Evolutionary conservation across 2,329 filamentous ascomycete genomes (phyloP).

Genomic region (Alternaria rosae): DNA sequence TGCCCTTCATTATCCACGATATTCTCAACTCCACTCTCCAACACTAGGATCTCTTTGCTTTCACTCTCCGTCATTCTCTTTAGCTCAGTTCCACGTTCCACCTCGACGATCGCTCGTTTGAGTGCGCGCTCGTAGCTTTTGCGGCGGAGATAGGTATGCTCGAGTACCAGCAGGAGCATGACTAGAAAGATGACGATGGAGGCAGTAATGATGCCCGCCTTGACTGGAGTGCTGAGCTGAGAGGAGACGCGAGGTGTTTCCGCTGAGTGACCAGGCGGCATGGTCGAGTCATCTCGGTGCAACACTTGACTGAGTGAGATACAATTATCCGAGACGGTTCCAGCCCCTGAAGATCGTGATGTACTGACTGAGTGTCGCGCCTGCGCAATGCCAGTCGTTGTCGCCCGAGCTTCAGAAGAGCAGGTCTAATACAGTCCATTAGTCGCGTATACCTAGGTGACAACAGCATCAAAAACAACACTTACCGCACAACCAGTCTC

Average conservation of each 20-base stretch:
- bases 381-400: background rate
- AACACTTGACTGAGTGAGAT: background rate
- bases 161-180: conserved; percentile 14
- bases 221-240: conserved; percentile 9
- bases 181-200: conserved; percentile 12
- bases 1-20: conserved; percentile 24
- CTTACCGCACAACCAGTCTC: background rate
- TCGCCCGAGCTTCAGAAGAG: background rate
- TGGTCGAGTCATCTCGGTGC: background rate
- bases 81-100: conserved; percentile 20
- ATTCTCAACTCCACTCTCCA: conserved; percentile 37
- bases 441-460: background rate
- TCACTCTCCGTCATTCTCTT: background rate
- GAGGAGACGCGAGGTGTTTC: background rate
- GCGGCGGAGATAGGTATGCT: conserved; percentile 25
- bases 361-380: background rate
- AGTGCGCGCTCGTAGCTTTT: conserved; percentile 26
- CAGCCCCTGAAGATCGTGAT: background rate
- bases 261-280: background rate
- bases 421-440: background rate
- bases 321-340: background rate
- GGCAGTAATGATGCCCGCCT: conserved; percentile 14
- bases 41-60: conserved; percentile 33
- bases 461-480: conserved; percentile 13
- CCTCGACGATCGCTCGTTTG: conserved; percentile 28